Percentiles rank a stretch among this genome's conserved stretches.
Evolutionary conservation across 257 asterid genomes (phyloP).

Genomic region (Lycium barbarum): DNA sequence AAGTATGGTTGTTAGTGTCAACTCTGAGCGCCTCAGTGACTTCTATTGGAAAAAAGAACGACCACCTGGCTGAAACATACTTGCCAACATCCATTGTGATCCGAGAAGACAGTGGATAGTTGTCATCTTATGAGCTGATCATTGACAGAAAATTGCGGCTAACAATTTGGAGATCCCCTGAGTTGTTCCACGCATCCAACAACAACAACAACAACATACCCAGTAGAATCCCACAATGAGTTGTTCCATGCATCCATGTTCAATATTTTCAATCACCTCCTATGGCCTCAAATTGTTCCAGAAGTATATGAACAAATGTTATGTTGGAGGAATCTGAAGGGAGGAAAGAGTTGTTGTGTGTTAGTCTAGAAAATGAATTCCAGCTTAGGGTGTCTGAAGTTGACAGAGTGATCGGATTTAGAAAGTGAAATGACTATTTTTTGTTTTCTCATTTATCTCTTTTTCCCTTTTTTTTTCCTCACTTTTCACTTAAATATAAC

Average conservation of each 20-base stretch:
- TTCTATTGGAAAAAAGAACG: not conserved
- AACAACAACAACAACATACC: too few relatives aligned
- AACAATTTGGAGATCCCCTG: not conserved
- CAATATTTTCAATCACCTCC: not conserved
- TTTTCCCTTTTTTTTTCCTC: not conserved
- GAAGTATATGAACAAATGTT: not conserved
- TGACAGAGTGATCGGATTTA: not conserved
- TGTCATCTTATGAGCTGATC: slow-evolving; percentile 6
- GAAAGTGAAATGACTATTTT: not conserved
- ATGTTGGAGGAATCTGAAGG: slow-evolving; percentile 20
- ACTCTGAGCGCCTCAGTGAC: not conserved
- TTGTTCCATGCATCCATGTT: not conserved
- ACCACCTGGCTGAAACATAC: not conserved
- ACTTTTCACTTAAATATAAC: not conserved
- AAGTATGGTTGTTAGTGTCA: not conserved
- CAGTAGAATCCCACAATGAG: not conserved
- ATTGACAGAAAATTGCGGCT: not conserved
- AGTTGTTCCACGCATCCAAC: not conserved
- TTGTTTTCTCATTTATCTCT: not conserved
- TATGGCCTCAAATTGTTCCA: not conserved
- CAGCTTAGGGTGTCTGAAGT: slow-evolving; percentile 19
- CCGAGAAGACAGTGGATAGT: not conserved
- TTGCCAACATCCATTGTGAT: not conserved
- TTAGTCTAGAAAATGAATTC: not conserved
- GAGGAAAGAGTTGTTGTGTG: slow-evolving; percentile 10